Base-by-base conservation (phyloP, 192 early-diverging fungal genomes). In the Coemansia sp. region DNA sequence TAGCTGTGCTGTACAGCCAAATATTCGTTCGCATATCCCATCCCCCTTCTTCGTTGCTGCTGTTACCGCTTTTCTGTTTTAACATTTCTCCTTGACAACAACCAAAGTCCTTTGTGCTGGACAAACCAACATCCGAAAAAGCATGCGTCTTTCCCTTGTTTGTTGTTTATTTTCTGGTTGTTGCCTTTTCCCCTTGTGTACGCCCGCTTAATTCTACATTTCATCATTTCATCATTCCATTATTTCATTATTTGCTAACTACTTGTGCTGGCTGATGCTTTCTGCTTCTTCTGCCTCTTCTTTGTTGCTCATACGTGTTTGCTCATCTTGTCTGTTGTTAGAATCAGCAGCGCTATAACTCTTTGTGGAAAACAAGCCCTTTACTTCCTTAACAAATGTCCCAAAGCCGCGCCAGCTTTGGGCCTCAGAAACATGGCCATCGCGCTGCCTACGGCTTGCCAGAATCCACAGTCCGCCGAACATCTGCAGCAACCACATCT, bases 361-460 rank as follows among this genome's bases (percentile, higher is more conserved):
- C 47, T 49, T 18, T 18, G 16, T 6, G 11, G 19, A 26, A 54
- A 26, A 26, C 19, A 9, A 54, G 26, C 51, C 4, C 26, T 54
- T n/a, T 22, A 26, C 51, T 22, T 16, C 55, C 32, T 41, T 37
- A 22, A 5, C 57, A 39, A 41, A 59, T 59, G 57, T 19, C 57
- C 39, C 57, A 59, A 59, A 59, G 39, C 57, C 57, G 57, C 39
- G 57, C 57, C 57, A 41, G 57, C 57, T 37, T 37, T 59, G 57
- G 57, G 57, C 57, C 16, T 13, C 37, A 18, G 57, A 5, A 37
- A 22, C 57, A 59, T 9, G 13, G 26, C 19, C 26, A 41, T 40
- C 19, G 26, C n/a, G 49, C 61, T 63, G 9, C 61, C 6, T 10
- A 26, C 22, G 62, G 40, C 42, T 32, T 11, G n/a, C 10, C 62